Percentiles rank a stretch among this genome's conserved stretches.
Conservation (phyloP, 495 filamentous ascomycete species). For the Hypoxylon crocopeplum region DNA sequence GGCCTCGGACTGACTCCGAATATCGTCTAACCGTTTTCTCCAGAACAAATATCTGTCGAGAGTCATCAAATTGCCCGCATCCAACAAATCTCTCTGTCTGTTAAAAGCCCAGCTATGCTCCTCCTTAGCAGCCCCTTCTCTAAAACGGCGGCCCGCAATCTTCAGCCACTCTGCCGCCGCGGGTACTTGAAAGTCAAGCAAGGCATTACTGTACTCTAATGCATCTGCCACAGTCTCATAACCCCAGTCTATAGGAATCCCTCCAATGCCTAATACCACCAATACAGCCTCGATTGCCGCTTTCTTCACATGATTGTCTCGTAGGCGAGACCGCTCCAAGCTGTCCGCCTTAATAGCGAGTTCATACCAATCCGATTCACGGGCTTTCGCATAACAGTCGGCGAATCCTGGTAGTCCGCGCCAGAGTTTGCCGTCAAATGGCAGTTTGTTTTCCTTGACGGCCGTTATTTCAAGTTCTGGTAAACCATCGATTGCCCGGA, state of each 20-base stretch:
- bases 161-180: slow-evolving; percentile 2
- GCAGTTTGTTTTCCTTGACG: neutral
- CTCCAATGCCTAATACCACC: neutral
- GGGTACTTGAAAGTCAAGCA: slow-evolving; percentile 17
- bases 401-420: slow-evolving; percentile 6
- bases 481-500: slow-evolving; percentile 3
- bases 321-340: neutral
- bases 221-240: slow-evolving; percentile 24
- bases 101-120: slow-evolving; percentile 11
- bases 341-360: neutral
- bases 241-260: slow-evolving; percentile 7
- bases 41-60: slow-evolving; percentile 4
- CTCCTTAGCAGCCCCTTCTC: neutral
- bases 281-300: slow-evolving; percentile 4
- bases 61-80: neutral
- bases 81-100: slow-evolving; percentile 6
- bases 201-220: slow-evolving; percentile 7
- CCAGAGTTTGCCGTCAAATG: slow-evolving; percentile 3
- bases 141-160: neutral
- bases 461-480: slow-evolving; percentile 2
- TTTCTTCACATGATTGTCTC: neutral
- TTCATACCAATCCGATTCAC: neutral
- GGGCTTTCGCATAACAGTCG: neutral
- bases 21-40: neutral
- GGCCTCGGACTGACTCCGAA: neutral